These are phyloP conservation scores for Trichothecium roseum DNA, from an alignment of 2,329 filamentous ascomycete species.

Conservation along the genomic window DNA sequence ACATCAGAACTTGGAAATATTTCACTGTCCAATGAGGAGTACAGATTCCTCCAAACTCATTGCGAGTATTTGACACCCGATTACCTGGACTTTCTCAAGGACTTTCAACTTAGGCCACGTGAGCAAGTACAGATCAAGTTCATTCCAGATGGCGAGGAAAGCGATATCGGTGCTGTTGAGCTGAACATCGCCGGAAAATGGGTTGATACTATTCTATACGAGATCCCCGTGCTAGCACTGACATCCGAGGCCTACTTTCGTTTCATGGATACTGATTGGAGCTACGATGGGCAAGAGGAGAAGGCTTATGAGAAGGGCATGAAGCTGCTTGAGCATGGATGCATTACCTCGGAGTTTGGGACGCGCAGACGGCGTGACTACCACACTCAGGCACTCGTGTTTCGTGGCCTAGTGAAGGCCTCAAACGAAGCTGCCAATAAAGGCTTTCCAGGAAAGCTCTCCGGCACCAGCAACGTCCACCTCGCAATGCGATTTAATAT, in stretches of 20 bases:
- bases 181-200: constrained; percentile 74
- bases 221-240: constrained; percentile 85
- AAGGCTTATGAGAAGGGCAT: constrained; percentile 75
- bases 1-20: constrained; percentile 68
- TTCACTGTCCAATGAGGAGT: constrained; percentile 67
- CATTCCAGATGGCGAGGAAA: constrained; percentile 45
- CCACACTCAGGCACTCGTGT: constrained; percentile 85
- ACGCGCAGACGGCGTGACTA: constrained; percentile 84
- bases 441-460: constrained; percentile 61
- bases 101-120: constrained; percentile 70
- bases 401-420: constrained; percentile 74
- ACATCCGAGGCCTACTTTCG: constrained; percentile 96
- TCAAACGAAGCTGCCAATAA: constrained; percentile 57
- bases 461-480: constrained; percentile 93
- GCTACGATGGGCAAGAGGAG: constrained; percentile 75
- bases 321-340: constrained; percentile 68
- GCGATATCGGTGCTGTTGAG: constrained; percentile 62
- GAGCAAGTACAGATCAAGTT: constrained; percentile 72
- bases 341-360: constrained; percentile 88
- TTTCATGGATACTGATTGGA: constrained; percentile 91
- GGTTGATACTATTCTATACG: constrained; percentile 94
- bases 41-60: constrained; percentile 63
- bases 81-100: constrained; percentile 73
- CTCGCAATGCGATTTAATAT: constrained; percentile 89
- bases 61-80: constrained; percentile 70